Conservation (phyloP, 192 early-diverging fungal genomes). For the Coemansia sp. region DNA sequence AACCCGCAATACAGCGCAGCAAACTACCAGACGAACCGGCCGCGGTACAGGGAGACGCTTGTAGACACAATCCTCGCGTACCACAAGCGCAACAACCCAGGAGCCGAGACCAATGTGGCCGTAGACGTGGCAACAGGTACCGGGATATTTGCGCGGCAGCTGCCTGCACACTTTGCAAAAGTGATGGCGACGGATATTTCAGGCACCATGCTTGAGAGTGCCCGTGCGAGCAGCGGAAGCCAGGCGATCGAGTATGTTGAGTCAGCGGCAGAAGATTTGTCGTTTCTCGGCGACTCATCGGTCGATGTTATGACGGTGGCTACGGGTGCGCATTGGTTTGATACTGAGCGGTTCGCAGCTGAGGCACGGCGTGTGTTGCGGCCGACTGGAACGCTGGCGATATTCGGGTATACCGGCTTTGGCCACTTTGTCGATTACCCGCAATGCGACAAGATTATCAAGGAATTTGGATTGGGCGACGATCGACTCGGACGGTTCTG, state of each 20-base stretch:
- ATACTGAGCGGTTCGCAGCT: constrained; percentile 23
- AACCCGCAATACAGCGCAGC: constrained; percentile 19
- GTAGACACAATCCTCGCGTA: constrained; percentile 26
- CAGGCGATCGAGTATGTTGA: constrained; percentile 26
- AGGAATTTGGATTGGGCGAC: not conserved
- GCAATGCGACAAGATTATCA: constrained; percentile 26
- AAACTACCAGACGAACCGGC: constrained; percentile 39
- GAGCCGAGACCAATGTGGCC: constrained; percentile 26
- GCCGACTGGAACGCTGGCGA: constrained; percentile 43
- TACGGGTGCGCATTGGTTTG: constrained; percentile 48
- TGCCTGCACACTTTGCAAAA: constrained; percentile 13
- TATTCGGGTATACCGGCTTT: constrained; percentile 47
- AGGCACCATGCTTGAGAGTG: constrained; percentile 35
- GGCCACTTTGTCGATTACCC: constrained; percentile 42
- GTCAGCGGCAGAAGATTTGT: constrained; percentile 28
- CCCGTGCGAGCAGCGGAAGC: constrained; percentile 12
- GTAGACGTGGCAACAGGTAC: constrained; percentile 55
- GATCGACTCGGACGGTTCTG: constrained; percentile 19
- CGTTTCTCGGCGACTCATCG: constrained; percentile 15
- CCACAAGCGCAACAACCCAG: constrained; percentile 30
- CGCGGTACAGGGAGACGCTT: constrained; percentile 32
- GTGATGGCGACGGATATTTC: constrained; percentile 52
- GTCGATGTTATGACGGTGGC: constrained; percentile 53
- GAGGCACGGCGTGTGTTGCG: constrained; percentile 47
- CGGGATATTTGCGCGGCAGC: constrained; percentile 47